Conservation (phyloP, 2,329 filamentous ascomycete genomes). For the Exserohilum rostratum region DNA sequence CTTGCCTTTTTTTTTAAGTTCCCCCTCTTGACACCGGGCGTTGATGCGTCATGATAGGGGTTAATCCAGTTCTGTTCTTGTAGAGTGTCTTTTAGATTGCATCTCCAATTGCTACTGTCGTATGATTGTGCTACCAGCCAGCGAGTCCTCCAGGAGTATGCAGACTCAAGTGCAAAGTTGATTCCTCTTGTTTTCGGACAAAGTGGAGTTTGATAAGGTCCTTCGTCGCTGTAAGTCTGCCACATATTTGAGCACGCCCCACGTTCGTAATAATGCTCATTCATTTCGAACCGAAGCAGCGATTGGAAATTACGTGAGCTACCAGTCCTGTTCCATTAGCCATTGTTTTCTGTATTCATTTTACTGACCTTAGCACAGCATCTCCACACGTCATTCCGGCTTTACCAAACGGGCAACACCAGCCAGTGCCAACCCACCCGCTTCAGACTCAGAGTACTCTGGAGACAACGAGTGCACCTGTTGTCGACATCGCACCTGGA, state of each 20-base stretch:
- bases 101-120: not conserved
- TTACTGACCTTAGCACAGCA: conserved; percentile 5
- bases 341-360: not conserved
- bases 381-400: not conserved
- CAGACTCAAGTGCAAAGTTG: not conserved
- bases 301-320: conserved; percentile 16
- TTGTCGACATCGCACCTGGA: conserved; percentile 1
- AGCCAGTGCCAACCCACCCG: not conserved
- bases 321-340: not conserved
- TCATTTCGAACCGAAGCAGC: conserved; percentile 9
- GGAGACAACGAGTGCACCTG: not conserved
- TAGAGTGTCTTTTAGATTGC: not conserved
- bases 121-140: not conserved
- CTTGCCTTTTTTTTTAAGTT: not conserved
- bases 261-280: conserved; percentile 15
- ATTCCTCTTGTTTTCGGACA: not conserved
- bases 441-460: not conserved
- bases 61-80: no score
- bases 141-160: not conserved
- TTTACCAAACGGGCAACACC: not conserved
- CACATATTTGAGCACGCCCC: conserved; percentile 9
- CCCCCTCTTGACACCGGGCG: not conserved
- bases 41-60: not conserved
- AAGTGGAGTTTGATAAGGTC: conserved; percentile 16
- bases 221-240: conserved; percentile 4